Evolutionary conservation across 2,329 filamentous ascomycete species (phyloP), one percentile per base, ranked within the genome.

Genomic region (Alternaria rosae): DNA sequence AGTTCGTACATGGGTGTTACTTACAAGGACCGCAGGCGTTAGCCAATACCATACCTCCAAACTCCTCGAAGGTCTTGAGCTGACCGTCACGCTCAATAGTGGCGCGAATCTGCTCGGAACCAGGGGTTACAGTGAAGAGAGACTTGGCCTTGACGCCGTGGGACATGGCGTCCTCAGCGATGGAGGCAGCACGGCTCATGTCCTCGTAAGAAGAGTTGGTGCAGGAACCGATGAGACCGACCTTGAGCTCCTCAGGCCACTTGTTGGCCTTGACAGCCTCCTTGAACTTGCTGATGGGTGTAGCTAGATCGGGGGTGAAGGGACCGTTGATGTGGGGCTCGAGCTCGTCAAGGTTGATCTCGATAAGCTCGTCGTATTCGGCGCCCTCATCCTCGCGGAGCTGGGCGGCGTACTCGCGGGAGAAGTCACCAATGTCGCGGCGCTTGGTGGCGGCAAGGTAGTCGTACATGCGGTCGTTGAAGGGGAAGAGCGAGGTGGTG

Each of bases 261-360:
- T 90, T 89, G 85, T 99, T 97, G 77, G 90, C 89, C 86, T 96
- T 93, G 77, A 94, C 94, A 71, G 93, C 92, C 78, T 96, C 91
- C 83, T 92, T 93, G 85, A 98, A 97, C 86, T 97, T 95, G 84
- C 93, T 97, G 81, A 99, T 96, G 54, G 95, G 95, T 8, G 95
- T 98, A 58, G 93, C 94, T 83, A 99, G 87, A 88, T 99, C 95
- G 65, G 95, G 95, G 26, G 95, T 99, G 88, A 98, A 98, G 69
- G 95, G 95, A 70, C 95, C 95, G 86, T 99, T 99, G 85, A 99
- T 93, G 81, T 98, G 93, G 70, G 95, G 95, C 86, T 99, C 95
- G 51, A 99, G 91, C 82, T 94, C 92, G 61, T 88, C 91, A 57
- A 99, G 88, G 86, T 99, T 94, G 84, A 99, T 92, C 84, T 97